Evolutionary conservation across 331 rosid species (phyloP).

Genomic region (Saraca asoca): DNA sequence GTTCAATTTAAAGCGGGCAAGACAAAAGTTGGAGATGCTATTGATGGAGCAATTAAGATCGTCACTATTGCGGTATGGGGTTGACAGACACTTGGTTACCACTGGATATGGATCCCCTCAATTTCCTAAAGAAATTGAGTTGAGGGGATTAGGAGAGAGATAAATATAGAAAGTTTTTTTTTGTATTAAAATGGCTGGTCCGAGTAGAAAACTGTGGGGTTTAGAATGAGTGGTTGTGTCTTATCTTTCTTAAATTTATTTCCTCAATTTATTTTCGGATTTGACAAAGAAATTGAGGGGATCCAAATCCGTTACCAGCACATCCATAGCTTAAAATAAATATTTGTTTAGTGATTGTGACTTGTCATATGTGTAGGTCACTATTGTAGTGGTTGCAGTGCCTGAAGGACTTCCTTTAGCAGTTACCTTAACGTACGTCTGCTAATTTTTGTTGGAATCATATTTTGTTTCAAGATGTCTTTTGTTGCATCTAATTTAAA

Average conservation of each 20-base stretch:
- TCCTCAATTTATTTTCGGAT: no score
- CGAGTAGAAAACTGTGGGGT: no score
- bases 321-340: conserved; percentile 30
- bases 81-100: conserved; percentile 7
- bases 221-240: no score
- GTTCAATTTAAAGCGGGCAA: conserved; percentile 58
- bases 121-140: no score
- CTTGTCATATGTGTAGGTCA: conserved; percentile 63
- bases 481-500: not conserved
- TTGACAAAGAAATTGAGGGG: no score
- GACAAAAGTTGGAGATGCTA: conserved; percentile 71
- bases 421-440: conserved; percentile 90
- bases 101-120: no score
- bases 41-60: conserved; percentile 86
- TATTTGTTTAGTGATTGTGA: conserved; percentile 21
- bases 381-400: conserved; percentile 98
- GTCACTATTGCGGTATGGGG: conserved; percentile 90
- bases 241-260: no score
- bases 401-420: conserved; percentile 99
- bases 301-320: no score
- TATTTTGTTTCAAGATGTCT: not conserved
- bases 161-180: no score
- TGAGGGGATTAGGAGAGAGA: no score
- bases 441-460: not conserved
- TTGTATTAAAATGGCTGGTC: no score